Base-by-base conservation (phyloP, 257 asterid genomes). In the Haberlea rhodopensis region DNA sequence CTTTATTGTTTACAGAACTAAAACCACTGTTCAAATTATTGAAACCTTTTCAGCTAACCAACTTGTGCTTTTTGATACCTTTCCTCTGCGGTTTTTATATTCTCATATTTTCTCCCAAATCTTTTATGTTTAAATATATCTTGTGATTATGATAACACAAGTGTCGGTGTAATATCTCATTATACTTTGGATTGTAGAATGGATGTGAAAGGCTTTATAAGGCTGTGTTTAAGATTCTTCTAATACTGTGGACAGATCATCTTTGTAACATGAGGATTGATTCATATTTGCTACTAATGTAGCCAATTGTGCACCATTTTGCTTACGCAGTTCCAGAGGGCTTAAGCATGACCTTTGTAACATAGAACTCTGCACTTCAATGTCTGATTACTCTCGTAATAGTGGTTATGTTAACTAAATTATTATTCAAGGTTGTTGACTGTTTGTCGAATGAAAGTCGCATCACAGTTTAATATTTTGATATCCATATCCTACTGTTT, bases 401-500 rank as follows among this genome's bases (percentile, higher is more conserved):
- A 15, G 51, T 16, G 15, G 20, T 43, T 20, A 43, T 43, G 15
- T 11, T 40, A 29, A 40, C 6, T 15, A 11, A 15, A 43, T 43
- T 43, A 5, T 43, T 2, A 43, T 13, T 15, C 20, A 16, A 43
- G 51, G 19, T 43, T 43, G 6, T 43, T 5, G 51, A 4, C 19
- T 43, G 20, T 43, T 13, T 43, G 51, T 16, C 2, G 19, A 43
- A 43, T 43, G 51, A 43, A 7, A 43, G 51, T 43, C 19, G 53
- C 57, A 9, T 64, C 29, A 15, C 20, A 29, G 13, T 65, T 45
- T n/a, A n/a, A n/a, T n/a, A n/a, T 13, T 40, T 26, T 60, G 51
- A 75, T 49, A 54, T 21, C 58, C 31, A 9, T 20, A 8, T 26
- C 8, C 48, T 62, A 43, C 57, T 53, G 63, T 43, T 76, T 20